Percentiles rank a stretch among this genome's conserved stretches.
phyloP scores from a whole-genome alignment of 257 asterid species.

The Nicotiana paniculata region DNA sequence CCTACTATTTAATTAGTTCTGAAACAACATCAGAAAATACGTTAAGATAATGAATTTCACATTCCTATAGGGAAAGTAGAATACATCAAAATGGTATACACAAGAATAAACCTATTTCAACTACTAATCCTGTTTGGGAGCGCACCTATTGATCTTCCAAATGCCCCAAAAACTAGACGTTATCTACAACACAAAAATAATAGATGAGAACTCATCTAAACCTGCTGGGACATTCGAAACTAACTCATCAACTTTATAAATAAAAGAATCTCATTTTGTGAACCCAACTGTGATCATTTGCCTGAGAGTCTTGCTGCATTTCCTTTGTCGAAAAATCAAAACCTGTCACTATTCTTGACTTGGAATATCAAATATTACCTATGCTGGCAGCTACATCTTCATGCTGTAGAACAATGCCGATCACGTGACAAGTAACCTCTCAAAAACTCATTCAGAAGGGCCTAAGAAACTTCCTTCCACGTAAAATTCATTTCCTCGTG shows the following conservation, averaged over 20 bases:
- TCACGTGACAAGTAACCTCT: background rate
- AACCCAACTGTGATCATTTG: background rate
- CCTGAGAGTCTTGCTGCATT: background rate
- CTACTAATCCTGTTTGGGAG: background rate
- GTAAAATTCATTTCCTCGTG: background rate
- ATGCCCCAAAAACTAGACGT: background rate
- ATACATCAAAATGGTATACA: background rate
- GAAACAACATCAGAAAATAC: background rate
- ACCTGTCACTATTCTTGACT: background rate
- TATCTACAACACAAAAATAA: background rate
- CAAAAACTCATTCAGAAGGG: background rate
- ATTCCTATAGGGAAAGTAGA: background rate
- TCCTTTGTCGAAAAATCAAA: background rate
- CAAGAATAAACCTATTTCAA: background rate
- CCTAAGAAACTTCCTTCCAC: background rate
- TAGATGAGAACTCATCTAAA: background rate
- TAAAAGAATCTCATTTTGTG: background rate
- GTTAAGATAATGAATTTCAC: background rate
- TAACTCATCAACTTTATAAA: slow-evolving; percentile 1
- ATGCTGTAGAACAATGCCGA: background rate
- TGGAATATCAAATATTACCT: background rate
- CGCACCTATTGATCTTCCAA: background rate
- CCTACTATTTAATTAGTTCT: background rate
- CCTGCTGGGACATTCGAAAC: background rate
- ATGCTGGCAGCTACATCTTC: background rate